Base-by-base conservation (phyloP, 139 green algal genomes). In the Chlamydomonas schloesseri region DNA sequence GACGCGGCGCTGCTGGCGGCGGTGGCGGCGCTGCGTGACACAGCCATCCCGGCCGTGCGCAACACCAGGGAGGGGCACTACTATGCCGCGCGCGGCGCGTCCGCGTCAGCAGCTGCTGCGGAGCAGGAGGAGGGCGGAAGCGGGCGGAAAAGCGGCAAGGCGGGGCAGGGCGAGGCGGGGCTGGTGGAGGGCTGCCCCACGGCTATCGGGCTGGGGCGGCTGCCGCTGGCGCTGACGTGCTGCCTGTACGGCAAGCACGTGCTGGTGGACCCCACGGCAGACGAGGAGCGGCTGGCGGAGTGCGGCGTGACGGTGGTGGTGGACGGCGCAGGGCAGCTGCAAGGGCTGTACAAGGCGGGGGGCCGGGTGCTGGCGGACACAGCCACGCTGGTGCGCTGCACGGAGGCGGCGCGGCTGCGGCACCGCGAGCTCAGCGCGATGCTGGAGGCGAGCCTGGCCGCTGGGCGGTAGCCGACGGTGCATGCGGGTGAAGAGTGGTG, bases 1-100 rank as follows among this genome's bases (percentile, higher is more conserved):
- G 95, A 98, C 50, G 92, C 90, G 26, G 80, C 76, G 26, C 79
- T 97, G 79, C 89, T 98, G 24, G 95, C 95, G 0, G 86, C 87
- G 15, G 47, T 96, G 20, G 92, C 91, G 21, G 92, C 93, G 5
- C 88, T 98, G 46, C 74, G 77, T 28, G 83, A 82, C 72, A 83
- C 93, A 28, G n/a, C 53, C 3, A 71, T 96, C 31, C 92, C 92
- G 0, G 33, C 71, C 0, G 89, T 93, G 15, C 82, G 71, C 3
- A 72, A 90, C 13, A 92, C 91, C 20, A 80, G 93, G 0, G 80
- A 91, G 31, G 93, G 93, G 34, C 90, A 89, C 50, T 90, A 85
- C 47, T 47, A 77, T 21, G 13, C 67, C 8, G 62, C 53, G n/a
- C 23, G 82, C 5, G 60, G 75, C 33, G 74, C 69, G 20, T 46